These are phyloP conservation scores for Lecanicillium sp. DNA, from an alignment of 2,329 filamentous ascomycete genomes.

Conservation along the genomic window DNA sequence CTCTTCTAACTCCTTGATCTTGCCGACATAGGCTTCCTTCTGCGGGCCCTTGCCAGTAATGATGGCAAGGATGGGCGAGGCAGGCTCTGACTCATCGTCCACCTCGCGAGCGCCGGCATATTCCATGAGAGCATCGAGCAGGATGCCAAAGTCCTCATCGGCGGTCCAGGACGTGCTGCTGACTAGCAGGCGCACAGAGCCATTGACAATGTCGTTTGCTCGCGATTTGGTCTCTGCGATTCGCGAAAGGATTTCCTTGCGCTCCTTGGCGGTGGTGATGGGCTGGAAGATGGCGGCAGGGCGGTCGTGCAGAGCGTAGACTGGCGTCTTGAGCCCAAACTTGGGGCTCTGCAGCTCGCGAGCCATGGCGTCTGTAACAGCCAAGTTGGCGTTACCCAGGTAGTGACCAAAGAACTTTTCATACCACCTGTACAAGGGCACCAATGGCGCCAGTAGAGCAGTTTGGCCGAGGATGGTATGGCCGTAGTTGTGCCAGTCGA, in stretches of 20 bases:
- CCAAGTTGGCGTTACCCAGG: constrained; percentile 66
- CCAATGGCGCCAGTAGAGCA: constrained; percentile 60
- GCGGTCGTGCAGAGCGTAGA: constrained; percentile 75
- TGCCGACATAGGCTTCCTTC: constrained; percentile 63
- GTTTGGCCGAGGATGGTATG: constrained; percentile 77
- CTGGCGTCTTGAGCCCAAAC: constrained; percentile 55
- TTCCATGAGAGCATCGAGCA: constrained; percentile 70
- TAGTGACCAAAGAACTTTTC: constrained; percentile 63
- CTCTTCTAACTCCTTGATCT: constrained; percentile 53
- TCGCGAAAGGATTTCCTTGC: constrained; percentile 51
- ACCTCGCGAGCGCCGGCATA: constrained; percentile 49
- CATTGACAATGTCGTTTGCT: constrained; percentile 48
- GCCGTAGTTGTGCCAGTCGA: constrained; percentile 99
- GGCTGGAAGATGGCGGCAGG: constrained; percentile 78
- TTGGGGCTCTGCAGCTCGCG: constrained; percentile 55
- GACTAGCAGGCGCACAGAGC: constrained; percentile 62
- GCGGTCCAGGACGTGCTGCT: constrained; percentile 96
- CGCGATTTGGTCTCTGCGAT: constrained; percentile 57
- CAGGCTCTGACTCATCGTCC: constrained; percentile 29
- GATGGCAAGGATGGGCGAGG: constrained; percentile 69
- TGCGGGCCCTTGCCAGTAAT: constrained; percentile 93
- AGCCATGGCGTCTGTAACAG: constrained; percentile 85
- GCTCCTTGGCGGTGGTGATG: constrained; percentile 36
- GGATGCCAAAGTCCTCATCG: constrained; percentile 86
- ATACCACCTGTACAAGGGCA: constrained; percentile 67